A percentile compares a stretch with the other conserved stretches of the same genome.
These are phyloP conservation scores for Polysphondylium violaceum DNA, from an alignment of 78 protist species.

Conservation along the genomic window DNA sequence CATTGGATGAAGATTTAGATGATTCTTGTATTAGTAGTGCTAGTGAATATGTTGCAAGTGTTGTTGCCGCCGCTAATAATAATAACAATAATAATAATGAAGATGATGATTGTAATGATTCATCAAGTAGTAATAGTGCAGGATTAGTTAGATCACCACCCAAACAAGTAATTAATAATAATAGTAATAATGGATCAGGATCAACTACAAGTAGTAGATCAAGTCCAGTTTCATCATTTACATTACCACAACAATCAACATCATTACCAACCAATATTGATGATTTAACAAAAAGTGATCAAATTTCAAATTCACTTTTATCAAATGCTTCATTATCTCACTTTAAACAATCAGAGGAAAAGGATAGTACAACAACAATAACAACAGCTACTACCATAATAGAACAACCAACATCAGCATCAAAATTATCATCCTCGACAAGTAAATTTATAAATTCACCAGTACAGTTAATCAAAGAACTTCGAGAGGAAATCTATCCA, in stretches of 20 bases:
- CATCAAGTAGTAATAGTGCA: not conserved
- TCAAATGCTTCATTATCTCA: too few species aligned
- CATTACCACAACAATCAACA: not conserved
- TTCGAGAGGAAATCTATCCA: conserved; percentile 64
- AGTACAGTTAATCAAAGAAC: conserved; percentile 32
- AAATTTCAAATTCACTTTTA: not conserved
- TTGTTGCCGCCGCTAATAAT: not conserved
- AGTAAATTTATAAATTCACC: conserved; percentile 69
- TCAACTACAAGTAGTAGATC: not conserved
- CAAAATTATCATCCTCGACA: conserved; percentile 25
- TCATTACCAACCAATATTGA: conserved; percentile 1
- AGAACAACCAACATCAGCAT: not conserved
- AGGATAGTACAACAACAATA: not conserved
- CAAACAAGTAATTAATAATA: not conserved
- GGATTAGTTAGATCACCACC: not conserved
- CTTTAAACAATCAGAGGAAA: too few species aligned
- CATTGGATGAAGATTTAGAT: too few species aligned
- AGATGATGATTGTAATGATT: not conserved
- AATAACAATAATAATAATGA: not conserved
- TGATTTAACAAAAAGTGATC: not conserved
- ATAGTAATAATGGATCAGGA: not conserved
- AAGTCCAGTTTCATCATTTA: not conserved
- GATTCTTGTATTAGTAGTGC: not conserved
- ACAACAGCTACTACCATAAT: not conserved
- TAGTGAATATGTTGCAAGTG: not conserved